Conservation (phyloP, 257 asterid species). For the Solanum tarapatanum region DNA sequence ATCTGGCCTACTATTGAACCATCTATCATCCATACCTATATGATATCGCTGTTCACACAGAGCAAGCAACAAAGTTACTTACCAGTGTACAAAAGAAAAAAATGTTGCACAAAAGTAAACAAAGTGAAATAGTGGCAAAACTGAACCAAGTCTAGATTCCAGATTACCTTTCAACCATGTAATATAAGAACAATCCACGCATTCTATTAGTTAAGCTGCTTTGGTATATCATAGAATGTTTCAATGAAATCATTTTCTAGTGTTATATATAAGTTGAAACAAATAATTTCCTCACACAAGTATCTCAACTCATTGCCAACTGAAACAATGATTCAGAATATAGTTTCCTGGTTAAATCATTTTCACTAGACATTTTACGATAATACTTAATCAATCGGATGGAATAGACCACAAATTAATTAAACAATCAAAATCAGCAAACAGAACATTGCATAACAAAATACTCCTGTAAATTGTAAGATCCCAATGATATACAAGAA, state of each 20-base stretch:
- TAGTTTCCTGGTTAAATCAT: not conserved
- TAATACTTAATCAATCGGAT: not conserved
- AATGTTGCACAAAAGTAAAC: not conserved
- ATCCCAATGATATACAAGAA: not conserved
- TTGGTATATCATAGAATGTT: not conserved
- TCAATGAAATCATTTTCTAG: not conserved
- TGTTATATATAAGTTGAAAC: not conserved
- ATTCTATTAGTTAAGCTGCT: not conserved
- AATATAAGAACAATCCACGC: not conserved
- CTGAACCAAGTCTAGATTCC: not conserved
- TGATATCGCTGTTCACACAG: not conserved
- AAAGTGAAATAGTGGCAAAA: not conserved
- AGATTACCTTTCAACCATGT: not conserved
- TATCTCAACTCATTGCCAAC: not conserved
- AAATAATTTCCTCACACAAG: not conserved
- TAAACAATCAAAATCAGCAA: not conserved
- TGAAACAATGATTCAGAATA: not conserved
- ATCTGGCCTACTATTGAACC: conserved; percentile 57
- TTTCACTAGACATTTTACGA: not conserved
- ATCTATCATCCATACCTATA: conserved; percentile 46
- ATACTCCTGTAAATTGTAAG: not conserved
- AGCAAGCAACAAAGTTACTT: not conserved
- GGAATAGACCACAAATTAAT: not conserved
- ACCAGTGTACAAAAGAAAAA: not conserved
- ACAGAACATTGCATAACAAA: not conserved